Conservation (phyloP, 768 basidiomycete genomes). For the Macrolepiota fuliginosa region DNA sequence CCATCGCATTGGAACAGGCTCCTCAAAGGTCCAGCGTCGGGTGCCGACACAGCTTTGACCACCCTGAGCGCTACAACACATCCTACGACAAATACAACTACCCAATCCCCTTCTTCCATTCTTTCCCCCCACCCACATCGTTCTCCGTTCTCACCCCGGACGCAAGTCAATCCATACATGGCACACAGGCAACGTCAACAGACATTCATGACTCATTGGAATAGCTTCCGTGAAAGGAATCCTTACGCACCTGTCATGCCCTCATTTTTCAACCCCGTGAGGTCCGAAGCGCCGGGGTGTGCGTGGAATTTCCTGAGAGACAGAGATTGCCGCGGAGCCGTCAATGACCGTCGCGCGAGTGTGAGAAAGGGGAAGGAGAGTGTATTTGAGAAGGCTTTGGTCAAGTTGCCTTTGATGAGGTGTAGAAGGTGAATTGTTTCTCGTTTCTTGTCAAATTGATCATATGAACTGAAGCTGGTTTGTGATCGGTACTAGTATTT, state of each 20-base stretch:
- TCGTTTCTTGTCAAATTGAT: neutral
- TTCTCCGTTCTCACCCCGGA: neutral
- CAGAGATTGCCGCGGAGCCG: neutral
- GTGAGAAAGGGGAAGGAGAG: constrained; percentile 1
- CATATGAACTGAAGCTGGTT: neutral
- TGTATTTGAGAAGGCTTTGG: constrained; percentile 8
- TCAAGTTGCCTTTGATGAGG: constrained; percentile 7
- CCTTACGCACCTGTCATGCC: constrained; percentile 8
- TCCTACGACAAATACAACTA: neutral
- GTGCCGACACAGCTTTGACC: neutral
- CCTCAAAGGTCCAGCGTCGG: neutral
- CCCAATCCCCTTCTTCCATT: neutral
- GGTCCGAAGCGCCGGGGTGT: neutral
- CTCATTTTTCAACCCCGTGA: constrained; percentile 8
- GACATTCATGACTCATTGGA: constrained; percentile 8
- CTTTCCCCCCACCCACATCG: neutral
- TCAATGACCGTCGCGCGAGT: neutral
- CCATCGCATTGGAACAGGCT: neutral
- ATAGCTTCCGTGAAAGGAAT: neutral
- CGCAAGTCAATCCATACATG: constrained; percentile 1
- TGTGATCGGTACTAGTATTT: neutral
- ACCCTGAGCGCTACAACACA: neutral
- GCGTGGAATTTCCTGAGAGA: constrained; percentile 10
- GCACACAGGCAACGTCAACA: constrained; percentile 4
- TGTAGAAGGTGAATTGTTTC: constrained; percentile 6